Evolutionary conservation across 2,329 filamentous ascomycete genomes (phyloP).

Genomic region (Fusarium sp.): DNA sequence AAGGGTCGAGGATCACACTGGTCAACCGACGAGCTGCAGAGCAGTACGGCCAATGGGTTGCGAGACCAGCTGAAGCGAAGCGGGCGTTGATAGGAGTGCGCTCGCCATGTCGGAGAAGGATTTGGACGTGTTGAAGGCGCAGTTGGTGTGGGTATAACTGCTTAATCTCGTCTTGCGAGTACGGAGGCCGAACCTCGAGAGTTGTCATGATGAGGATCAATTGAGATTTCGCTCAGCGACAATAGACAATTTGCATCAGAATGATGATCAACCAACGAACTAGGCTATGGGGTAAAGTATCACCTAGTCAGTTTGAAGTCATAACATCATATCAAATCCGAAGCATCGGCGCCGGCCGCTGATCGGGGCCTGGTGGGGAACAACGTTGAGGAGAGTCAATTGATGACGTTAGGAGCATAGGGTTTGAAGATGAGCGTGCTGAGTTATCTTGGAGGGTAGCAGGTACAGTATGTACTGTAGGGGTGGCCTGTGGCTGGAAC

Average conservation of each 20-base stretch:
- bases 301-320: slow-evolving; percentile 3
- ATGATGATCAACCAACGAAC: not conserved
- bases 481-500: not conserved
- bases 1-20: slow-evolving; percentile 60
- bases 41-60: slow-evolving; percentile 90
- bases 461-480: not conserved
- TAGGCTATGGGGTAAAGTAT: not conserved
- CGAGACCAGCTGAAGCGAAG: slow-evolving; percentile 81
- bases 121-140: slow-evolving; percentile 88
- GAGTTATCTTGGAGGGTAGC: not conserved
- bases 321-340: slow-evolving; percentile 15
- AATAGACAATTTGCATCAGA: not conserved
- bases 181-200: slow-evolving; percentile 77
- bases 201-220: slow-evolving; percentile 75
- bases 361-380: slow-evolving; percentile 25
- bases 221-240: not conserved
- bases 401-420: slow-evolving; percentile 8
- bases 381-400: not conserved
- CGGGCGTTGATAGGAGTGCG: slow-evolving; percentile 88
- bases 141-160: slow-evolving; percentile 83
- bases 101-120: slow-evolving; percentile 83
- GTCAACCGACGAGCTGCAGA: slow-evolving; percentile 77
- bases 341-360: slow-evolving; percentile 26
- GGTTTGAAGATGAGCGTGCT: not conserved
- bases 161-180: slow-evolving; percentile 82